A percentile compares a stretch with the other conserved stretches of the same genome.
Evolutionary conservation across 2,329 filamentous ascomycete species (phyloP).

Genomic region (Penicillium capsulatum): DNA sequence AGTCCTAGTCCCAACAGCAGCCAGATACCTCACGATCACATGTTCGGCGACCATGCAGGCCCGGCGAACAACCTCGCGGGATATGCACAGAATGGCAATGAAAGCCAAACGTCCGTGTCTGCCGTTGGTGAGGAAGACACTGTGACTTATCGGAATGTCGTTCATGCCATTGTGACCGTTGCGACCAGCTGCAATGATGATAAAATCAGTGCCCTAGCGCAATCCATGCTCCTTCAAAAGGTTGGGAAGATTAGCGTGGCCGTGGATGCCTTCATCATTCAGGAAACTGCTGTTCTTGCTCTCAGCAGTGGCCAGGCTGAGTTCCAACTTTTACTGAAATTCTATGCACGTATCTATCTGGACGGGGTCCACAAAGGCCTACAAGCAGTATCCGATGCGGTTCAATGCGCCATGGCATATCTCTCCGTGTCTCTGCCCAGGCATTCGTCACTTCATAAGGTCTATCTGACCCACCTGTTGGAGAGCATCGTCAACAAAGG

Average conservation of each 20-base stretch:
- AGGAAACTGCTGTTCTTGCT: constrained; percentile 73
- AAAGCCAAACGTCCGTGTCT: constrained; percentile 64
- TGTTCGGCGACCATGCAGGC: constrained; percentile 39
- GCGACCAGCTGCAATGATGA: constrained; percentile 75
- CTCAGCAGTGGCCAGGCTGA: constrained; percentile 74
- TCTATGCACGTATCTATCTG: constrained; percentile 71
- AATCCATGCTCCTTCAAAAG: constrained; percentile 96
- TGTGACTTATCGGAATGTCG: constrained; percentile 76
- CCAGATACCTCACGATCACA: constrained; percentile 36
- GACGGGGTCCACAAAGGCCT: constrained; percentile 69
- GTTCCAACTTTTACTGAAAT: constrained; percentile 78
- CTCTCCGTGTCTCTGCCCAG: constrained; percentile 66
- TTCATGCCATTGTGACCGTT: constrained; percentile 92
- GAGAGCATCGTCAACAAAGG: constrained; percentile 87
- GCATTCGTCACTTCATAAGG: constrained; percentile 70
- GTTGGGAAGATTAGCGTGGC: constrained; percentile 74
- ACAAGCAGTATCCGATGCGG: constrained; percentile 64
- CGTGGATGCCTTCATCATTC: constrained; percentile 81
- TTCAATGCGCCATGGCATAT: constrained; percentile 73
- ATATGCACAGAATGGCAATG: constrained; percentile 31
- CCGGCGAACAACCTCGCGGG: constrained; percentile 46
- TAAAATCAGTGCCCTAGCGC: constrained; percentile 87
- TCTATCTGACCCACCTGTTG: constrained; percentile 79
- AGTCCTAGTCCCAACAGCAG: constrained; percentile 63
- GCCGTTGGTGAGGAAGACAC: constrained; percentile 73